These are phyloP conservation scores for Geosmithia morbida DNA, from an alignment of 2,329 filamentous ascomycete species.

Conservation along the genomic window DNA sequence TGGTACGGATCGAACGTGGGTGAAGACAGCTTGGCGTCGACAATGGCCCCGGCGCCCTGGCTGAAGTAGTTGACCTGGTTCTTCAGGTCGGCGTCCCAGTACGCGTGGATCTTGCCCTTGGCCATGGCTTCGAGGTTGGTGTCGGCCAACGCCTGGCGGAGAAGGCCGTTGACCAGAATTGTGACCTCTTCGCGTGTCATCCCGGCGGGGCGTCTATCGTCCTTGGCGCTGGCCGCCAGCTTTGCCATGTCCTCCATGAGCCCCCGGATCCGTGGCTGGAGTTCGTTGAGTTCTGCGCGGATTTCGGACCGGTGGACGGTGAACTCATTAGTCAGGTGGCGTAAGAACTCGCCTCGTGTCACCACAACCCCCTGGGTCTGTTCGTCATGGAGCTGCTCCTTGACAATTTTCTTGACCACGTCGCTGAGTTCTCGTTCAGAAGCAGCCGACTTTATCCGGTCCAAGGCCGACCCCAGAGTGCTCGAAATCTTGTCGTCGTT, in stretches of 20 bases:
- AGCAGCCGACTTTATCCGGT: slow-evolving; percentile 18
- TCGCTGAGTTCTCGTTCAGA: slow-evolving; percentile 18
- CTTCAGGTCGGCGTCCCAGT: slow-evolving; percentile 27
- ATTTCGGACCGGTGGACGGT: slow-evolving; percentile 22
- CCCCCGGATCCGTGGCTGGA: slow-evolving; percentile 18
- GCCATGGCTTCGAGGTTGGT: slow-evolving; percentile 31
- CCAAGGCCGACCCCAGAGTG: slow-evolving; percentile 14
- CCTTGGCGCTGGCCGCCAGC: slow-evolving; percentile 8
- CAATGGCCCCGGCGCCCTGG: slow-evolving; percentile 45
- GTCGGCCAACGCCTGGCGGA: slow-evolving; percentile 27
- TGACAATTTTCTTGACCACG: slow-evolving; percentile 19
- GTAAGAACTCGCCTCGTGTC: slow-evolving; percentile 32
- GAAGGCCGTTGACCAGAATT: slow-evolving; percentile 21
- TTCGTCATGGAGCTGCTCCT: slow-evolving; percentile 17
- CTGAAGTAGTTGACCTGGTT: slow-evolving; percentile 63
- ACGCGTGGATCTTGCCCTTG: slow-evolving; percentile 27
- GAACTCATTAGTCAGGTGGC: slow-evolving; percentile 24
- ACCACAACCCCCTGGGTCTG: slow-evolving; percentile 21
- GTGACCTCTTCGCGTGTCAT: slow-evolving; percentile 26
- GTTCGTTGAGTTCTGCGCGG: slow-evolving; percentile 20
- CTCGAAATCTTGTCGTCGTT: slow-evolving; percentile 27
- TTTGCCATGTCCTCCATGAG: slow-evolving; percentile 16
- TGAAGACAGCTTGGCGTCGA: slow-evolving; percentile 48
- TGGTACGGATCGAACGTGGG: slow-evolving; percentile 29
- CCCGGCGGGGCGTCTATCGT: slow-evolving; percentile 7